Percentiles rank a stretch among this genome's conserved stretches.
Conservation (phyloP, 2,329 filamentous ascomycete genomes). For the Neurospora crassa region DNA sequence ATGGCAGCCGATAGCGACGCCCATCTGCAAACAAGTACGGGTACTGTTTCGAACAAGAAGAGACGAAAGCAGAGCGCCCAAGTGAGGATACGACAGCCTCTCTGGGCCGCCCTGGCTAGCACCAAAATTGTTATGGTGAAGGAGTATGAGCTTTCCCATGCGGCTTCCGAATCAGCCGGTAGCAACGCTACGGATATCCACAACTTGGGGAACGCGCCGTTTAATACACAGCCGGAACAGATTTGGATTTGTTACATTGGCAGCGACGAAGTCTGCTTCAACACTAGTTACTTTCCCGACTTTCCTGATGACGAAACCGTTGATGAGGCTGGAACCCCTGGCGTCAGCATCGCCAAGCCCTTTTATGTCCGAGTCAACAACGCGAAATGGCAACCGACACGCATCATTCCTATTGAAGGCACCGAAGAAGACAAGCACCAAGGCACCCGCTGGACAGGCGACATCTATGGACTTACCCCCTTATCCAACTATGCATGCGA, state of each 20-base stretch:
- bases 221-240: slow-evolving; percentile 58
- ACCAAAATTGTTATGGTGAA: slow-evolving; percentile 96
- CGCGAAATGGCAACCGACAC: slow-evolving; percentile 68
- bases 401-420: slow-evolving; percentile 47
- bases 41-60: slow-evolving; percentile 59
- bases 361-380: slow-evolving; percentile 75
- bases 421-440: slow-evolving; percentile 25
- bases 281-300: slow-evolving; percentile 54
- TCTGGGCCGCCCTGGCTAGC: slow-evolving; percentile 90
- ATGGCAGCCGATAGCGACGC: slow-evolving; percentile 44
- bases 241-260: slow-evolving; percentile 78
- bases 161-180: slow-evolving; percentile 61
- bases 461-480: slow-evolving; percentile 60
- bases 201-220: slow-evolving; percentile 66
- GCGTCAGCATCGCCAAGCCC: slow-evolving; percentile 60
- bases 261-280: slow-evolving; percentile 68
- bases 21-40: slow-evolving; percentile 41
- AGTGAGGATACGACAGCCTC: slow-evolving; percentile 79
- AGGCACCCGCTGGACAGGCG: slow-evolving; percentile 58
- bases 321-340: slow-evolving; percentile 30
- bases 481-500: slow-evolving; percentile 71
- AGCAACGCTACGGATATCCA: slow-evolving; percentile 69
- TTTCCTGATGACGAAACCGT: slow-evolving; percentile 26
- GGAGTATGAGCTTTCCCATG: slow-evolving; percentile 76
- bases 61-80: slow-evolving; percentile 85